Evolutionary conservation across 352 stramenopile genomes (phyloP).

Genomic region (Phytopythium aichiense): DNA sequence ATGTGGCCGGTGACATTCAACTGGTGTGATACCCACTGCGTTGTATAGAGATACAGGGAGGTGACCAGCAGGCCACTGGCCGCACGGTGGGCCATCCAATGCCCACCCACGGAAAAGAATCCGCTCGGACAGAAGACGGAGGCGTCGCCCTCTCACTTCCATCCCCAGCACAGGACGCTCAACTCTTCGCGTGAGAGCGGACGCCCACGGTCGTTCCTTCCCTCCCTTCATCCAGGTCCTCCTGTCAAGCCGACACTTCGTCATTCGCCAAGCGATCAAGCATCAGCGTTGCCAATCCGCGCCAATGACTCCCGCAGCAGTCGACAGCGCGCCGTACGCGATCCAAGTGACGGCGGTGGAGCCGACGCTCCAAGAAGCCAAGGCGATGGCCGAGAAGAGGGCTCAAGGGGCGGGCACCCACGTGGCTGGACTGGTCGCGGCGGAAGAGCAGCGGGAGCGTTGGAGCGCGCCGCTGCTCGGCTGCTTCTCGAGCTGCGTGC

Average conservation of each 20-base stretch:
- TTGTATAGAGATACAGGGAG: not conserved
- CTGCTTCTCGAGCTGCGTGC: constrained; percentile 30
- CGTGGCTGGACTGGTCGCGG: not conserved
- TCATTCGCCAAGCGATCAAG: not conserved
- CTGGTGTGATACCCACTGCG: not conserved
- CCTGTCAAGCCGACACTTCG: not conserved
- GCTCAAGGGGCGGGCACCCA: not conserved
- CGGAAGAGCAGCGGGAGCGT: not conserved
- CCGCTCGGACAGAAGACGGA: not conserved
- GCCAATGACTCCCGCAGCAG: not conserved
- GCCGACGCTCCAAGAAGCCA: not conserved
- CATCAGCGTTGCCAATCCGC: not conserved
- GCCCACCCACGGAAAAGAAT: not conserved
- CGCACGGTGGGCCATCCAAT: not conserved
- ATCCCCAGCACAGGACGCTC: not conserved
- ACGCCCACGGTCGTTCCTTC: not conserved
- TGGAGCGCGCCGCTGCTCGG: constrained; percentile 34
- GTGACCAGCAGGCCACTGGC: not conserved
- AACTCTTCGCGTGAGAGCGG: not conserved
- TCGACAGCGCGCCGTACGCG: not conserved
- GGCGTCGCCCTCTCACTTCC: not conserved
- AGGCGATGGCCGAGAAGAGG: not conserved
- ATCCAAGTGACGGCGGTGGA: constrained; percentile 3
- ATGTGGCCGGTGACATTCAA: not conserved
- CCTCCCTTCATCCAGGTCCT: not conserved